Evolutionary conservation across 1,284 basidiomycete genomes (phyloP).

Genomic region (Ustilago vetiveriae): DNA sequence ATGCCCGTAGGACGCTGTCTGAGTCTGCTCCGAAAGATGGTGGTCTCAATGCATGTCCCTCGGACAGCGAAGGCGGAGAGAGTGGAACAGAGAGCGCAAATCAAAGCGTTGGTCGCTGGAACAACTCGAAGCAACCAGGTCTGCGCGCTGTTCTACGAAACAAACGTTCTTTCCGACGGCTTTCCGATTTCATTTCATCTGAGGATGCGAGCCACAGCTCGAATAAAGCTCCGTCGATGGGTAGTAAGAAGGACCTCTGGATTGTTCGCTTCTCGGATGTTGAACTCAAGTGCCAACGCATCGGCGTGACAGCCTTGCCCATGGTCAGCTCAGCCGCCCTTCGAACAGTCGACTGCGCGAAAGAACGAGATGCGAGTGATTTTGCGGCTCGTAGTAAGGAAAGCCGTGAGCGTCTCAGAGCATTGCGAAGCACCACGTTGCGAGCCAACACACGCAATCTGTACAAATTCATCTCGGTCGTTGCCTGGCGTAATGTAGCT

Average conservation of each 20-base stretch:
- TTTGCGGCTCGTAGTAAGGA: conserved; percentile 55
- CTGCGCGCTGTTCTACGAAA: conserved; percentile 51
- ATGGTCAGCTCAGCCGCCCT: conserved; percentile 73
- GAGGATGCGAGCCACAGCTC: conserved; percentile 16
- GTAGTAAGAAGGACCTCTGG: conserved; percentile 81
- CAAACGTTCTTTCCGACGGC: conserved; percentile 58
- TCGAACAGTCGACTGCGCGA: neutral
- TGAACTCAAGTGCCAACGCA: conserved; percentile 86
- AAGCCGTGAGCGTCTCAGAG: conserved; percentile 57
- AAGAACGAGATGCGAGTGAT: conserved; percentile 18
- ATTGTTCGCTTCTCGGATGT: conserved; percentile 95
- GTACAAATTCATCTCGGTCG: conserved; percentile 57
- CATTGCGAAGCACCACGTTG: conserved; percentile 54
- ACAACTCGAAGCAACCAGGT: conserved; percentile 22
- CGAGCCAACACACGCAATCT: conserved; percentile 59
- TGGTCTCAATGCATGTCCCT: conserved; percentile 4
- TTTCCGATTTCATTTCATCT: conserved; percentile 53
- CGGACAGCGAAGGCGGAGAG: conserved; percentile 37
- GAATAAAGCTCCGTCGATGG: conserved; percentile 61
- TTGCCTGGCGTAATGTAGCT: conserved; percentile 45
- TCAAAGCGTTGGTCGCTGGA: conserved; percentile 8
- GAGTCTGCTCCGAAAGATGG: conserved; percentile 51
- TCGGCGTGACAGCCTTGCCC: conserved; percentile 86
- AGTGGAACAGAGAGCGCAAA: conserved; percentile 23
- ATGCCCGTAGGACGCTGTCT: conserved; percentile 57